Evolutionary conservation across 345 rosid genomes (phyloP), one percentile per base, ranked within the genome.

Genomic region (Hypericum perforatum): DNA sequence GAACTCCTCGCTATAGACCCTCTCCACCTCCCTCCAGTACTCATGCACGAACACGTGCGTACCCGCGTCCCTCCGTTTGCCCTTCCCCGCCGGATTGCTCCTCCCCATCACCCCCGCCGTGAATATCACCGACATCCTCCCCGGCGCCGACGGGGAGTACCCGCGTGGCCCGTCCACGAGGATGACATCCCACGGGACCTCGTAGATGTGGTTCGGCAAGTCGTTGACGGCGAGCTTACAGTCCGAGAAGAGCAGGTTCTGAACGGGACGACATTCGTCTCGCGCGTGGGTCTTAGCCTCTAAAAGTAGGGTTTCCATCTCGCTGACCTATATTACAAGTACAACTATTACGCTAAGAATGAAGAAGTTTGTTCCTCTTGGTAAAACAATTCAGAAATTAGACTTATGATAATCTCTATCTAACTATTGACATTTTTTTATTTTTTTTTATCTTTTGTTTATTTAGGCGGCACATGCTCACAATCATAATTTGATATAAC

Each of bases 21-120:
- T 81, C 67, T 91, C 98, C 16, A 84, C 78, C 53, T 82, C 76
- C 49, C 98, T 73, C 36, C 62, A 60, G 53, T 74, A 59, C 45
- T 91, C 98, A 41, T 87, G 98, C 14, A 87, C 92, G 39, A 91
- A 84, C 9, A 91, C 85, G 53, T 87, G 85, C 22, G 95, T 86
- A 37, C 62, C 56, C 45, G 48, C 57, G 45, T 42, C 45, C 52
- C 65, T 6, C 36, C 43, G 16, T 38, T 59, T 72, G 70, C 74
- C 66, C 89, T 87, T 69, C 79, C 78, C 5, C 92, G 87, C 66
- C 1, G 50, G 15, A 1, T 32, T 46, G 50, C 29, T 32, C 0
- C 87, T 46, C 47, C 87, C 98, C 15, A 91, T 46, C 47, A 91
- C 98, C 15, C 76, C 83, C 41, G 96, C 72, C 14, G 95, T 87